A percentile compares a stretch with the other conserved stretches of the same genome.
phyloP scores from a whole-genome alignment of 305 asterid species.

The Fraxinus greggii region DNA sequence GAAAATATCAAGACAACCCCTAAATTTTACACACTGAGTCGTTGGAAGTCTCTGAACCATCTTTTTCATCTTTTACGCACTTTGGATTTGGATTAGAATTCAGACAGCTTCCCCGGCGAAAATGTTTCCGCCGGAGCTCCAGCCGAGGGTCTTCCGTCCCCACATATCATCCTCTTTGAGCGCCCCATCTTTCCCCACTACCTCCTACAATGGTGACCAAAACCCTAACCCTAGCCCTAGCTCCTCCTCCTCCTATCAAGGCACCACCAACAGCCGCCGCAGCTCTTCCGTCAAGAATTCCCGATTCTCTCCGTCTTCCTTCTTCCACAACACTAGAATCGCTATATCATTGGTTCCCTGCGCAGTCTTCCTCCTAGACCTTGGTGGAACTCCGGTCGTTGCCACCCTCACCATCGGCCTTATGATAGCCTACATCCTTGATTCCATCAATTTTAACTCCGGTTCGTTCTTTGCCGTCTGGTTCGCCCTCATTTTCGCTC shows the following conservation, averaged over 20 bases:
- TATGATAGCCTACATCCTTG: conserved; percentile 84
- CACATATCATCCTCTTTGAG: conserved; percentile 68
- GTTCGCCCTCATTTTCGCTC: conserved; percentile 85
- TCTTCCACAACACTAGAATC: conserved; percentile 71
- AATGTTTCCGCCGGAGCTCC: conserved; percentile 97
- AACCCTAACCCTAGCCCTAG: conserved; percentile 57
- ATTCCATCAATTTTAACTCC: conserved; percentile 72
- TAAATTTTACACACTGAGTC: background rate
- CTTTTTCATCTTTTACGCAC: background rate
- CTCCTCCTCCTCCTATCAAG: conserved; percentile 39
- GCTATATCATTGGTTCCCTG: conserved; percentile 78
- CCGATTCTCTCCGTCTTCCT: conserved; percentile 61
- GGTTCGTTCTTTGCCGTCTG: conserved; percentile 92
- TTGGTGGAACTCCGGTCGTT: conserved; percentile 90
- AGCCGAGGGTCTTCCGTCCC: conserved; percentile 83
- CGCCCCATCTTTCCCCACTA: conserved; percentile 61
- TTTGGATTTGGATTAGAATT: conserved; percentile 1
- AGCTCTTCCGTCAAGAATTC: conserved; percentile 58
- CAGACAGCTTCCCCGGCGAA: conserved; percentile 39
- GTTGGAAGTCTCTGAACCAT: background rate
- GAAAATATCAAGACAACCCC: too few species aligned
- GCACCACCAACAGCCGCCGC: conserved; percentile 34
- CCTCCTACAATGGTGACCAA: conserved; percentile 46
- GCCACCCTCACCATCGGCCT: conserved; percentile 71
- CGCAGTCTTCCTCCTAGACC: conserved; percentile 86